Base-by-base conservation (phyloP, 2,329 filamentous ascomycete species). In the Neofusicoccum sp. region DNA sequence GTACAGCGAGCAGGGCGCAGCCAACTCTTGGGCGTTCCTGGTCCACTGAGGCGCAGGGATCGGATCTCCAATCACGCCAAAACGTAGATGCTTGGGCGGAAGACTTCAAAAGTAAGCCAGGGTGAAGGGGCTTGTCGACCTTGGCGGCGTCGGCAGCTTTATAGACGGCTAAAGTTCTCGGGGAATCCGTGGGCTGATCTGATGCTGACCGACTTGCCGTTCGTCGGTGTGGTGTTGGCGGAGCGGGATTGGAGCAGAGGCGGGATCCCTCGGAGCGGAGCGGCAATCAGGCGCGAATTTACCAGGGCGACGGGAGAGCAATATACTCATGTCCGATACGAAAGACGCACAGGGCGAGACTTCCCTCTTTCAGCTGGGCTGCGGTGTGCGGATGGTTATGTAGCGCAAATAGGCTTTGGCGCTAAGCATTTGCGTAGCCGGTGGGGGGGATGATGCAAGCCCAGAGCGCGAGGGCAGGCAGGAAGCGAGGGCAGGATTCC, bases 371-470 rank as follows among this genome's bases (percentile, higher is more conserved):
- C 36, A 8, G 24, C 26, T n/a, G n/a, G 16, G 28, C 36, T 14
- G 51, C 36, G 51, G 8, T 26, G 28, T 16, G 36, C 51, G 51
- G 28, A 41, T 30, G 36, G n/a, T 56, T 58, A 58, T 58, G 54
- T 58, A 47, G 54, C 41, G 41, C 54, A 58, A 58, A 58, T 58
- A 58, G 54, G 41, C 54, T 58, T 47, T 41, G 5, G 40, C 40
- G 54, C 41, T 41, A 58, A 58, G 54, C 54, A 58, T 58, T 58
- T 40, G 47, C n/a, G 51, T 43, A 43, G 45, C 45, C 51, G 51
- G 31, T 43, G 51, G 31, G 51, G 51, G 51, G 28, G 33, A 56
- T 33, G 51, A 56, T 54, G 34, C 34, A 54, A 31, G 49, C 34
- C 20, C 11, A 41, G 36, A 28, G n/a, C 48, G 48, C 48, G 34